A percentile compares a stretch with the other conserved stretches of the same genome.
phyloP scores from a whole-genome alignment of 1,284 basidiomycete genomes.

The Microbotryomycetes sp. region DNA sequence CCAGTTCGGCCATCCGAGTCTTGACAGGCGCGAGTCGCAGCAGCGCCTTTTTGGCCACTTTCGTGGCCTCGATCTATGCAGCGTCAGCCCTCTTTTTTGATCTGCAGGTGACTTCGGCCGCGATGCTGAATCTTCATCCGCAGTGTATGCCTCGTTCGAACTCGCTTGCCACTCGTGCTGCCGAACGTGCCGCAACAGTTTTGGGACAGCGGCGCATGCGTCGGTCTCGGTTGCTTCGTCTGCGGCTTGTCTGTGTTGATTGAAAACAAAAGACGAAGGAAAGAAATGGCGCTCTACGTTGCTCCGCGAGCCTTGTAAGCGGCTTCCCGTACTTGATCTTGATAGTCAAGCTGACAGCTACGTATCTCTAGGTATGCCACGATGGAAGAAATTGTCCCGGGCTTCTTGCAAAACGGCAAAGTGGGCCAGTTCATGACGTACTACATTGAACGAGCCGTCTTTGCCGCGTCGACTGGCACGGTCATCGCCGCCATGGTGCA shows the following conservation, averaged over 20 bases:
- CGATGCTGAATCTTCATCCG: not conserved
- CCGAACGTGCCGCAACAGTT: slow-evolving; percentile 19
- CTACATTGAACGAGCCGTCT: slow-evolving; percentile 27
- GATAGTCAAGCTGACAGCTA: not conserved
- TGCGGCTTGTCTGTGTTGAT: slow-evolving; percentile 38
- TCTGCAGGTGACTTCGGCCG: not conserved
- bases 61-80: slow-evolving; percentile 38
- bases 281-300: slow-evolving; percentile 43
- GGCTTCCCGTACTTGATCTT: too few species aligned
- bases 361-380: slow-evolving; percentile 17
- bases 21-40: slow-evolving; percentile 38
- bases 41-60: slow-evolving; percentile 42
- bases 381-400: slow-evolving; percentile 26
- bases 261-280: slow-evolving; percentile 41
- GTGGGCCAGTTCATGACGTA: slow-evolving; percentile 8
- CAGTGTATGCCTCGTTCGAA: slow-evolving; percentile 26
- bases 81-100: slow-evolving; percentile 21
- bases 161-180: slow-evolving; percentile 12
- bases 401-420: slow-evolving; percentile 6
- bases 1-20: slow-evolving; percentile 32
- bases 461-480: slow-evolving; percentile 24
- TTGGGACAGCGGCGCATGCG: slow-evolving; percentile 36
- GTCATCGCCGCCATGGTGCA: slow-evolving; percentile 23
- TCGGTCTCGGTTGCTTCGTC: slow-evolving; percentile 29
- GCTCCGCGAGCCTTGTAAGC: slow-evolving; percentile 40